Conservation (phyloP, 306 rosid genomes). For the Datisca glomerata region DNA sequence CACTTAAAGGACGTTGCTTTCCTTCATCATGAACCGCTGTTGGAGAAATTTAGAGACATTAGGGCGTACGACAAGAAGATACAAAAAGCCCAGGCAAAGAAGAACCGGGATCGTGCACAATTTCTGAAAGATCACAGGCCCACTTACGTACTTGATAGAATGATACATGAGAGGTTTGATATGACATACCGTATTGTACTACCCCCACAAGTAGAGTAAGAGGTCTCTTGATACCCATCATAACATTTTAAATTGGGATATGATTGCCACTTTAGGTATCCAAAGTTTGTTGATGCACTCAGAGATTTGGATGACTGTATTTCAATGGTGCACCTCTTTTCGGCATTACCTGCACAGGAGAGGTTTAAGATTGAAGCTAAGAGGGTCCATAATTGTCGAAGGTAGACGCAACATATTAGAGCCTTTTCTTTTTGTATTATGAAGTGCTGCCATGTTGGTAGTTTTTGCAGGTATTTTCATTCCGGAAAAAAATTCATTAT, state of each 20-base stretch:
- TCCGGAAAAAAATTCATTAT: too few relatives aligned
- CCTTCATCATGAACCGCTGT: conserved; percentile 77
- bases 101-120: conserved; percentile 56
- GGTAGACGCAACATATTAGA: too few relatives aligned
- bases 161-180: conserved; percentile 66
- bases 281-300: conserved; percentile 75
- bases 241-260: too few relatives aligned
- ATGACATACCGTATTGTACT: too few relatives aligned
- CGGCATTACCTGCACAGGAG: conserved; percentile 71
- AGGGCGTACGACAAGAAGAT: conserved; percentile 67
- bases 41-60: conserved; percentile 55
- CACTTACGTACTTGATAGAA: conserved; percentile 47
- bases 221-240: too few relatives aligned
- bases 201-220: too few relatives aligned
- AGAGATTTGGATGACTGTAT: conserved; percentile 95
- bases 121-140: conserved; percentile 41
- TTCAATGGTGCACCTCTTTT: conserved; percentile 85
- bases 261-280: conserved; percentile 47
- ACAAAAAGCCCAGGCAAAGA: conserved; percentile 79
- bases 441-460: too few relatives aligned
- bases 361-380: conserved; percentile 60
- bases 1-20: conserved; percentile 86
- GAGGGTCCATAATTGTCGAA: conserved; percentile 51
- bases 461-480: too few relatives aligned
- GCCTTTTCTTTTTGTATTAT: too few relatives aligned